Percentiles rank a stretch among this genome's conserved stretches.
These are phyloP conservation scores for Tylopilus subfusipes DNA, from an alignment of 768 basidiomycete genomes.

Conservation along the genomic window DNA sequence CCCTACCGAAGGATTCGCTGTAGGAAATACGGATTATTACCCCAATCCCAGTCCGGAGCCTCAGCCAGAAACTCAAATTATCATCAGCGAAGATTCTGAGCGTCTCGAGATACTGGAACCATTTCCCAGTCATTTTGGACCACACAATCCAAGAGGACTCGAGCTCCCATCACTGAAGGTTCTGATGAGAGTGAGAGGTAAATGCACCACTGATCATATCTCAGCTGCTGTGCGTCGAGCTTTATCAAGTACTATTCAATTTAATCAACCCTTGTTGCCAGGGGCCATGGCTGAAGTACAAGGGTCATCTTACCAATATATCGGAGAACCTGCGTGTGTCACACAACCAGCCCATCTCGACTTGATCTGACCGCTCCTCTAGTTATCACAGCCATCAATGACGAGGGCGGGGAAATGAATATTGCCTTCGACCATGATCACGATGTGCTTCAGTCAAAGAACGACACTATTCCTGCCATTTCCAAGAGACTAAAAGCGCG, in stretches of 20 bases:
- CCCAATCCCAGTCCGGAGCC: slow-evolving; percentile 73
- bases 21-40: slow-evolving; percentile 71
- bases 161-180: slow-evolving; percentile 85
- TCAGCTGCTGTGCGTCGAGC: slow-evolving; percentile 77
- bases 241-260: background rate
- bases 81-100: slow-evolving; percentile 75
- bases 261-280: slow-evolving; percentile 27
- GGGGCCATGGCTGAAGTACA: slow-evolving; percentile 99
- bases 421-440: slow-evolving; percentile 78
- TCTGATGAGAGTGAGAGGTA: slow-evolving; percentile 89
- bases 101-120: slow-evolving; percentile 85
- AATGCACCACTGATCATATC: slow-evolving; percentile 99
- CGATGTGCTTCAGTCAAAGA: slow-evolving; percentile 37
- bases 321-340: slow-evolving; percentile 88
- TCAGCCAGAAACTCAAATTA: slow-evolving; percentile 69
- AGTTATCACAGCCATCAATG: slow-evolving; percentile 96
- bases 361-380: slow-evolving; percentile 2
- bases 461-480: slow-evolving; percentile 84
- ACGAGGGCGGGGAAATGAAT: slow-evolving; percentile 92
- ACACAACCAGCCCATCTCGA: background rate
- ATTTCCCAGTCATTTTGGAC: slow-evolving; percentile 72
- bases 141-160: slow-evolving; percentile 46
- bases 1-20: slow-evolving; percentile 76
- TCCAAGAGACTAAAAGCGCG: slow-evolving; percentile 86
- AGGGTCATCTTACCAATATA: slow-evolving; percentile 94